Conservation (phyloP, 352 stramenopile species). For the Phytophthora fragariaefolia region DNA sequence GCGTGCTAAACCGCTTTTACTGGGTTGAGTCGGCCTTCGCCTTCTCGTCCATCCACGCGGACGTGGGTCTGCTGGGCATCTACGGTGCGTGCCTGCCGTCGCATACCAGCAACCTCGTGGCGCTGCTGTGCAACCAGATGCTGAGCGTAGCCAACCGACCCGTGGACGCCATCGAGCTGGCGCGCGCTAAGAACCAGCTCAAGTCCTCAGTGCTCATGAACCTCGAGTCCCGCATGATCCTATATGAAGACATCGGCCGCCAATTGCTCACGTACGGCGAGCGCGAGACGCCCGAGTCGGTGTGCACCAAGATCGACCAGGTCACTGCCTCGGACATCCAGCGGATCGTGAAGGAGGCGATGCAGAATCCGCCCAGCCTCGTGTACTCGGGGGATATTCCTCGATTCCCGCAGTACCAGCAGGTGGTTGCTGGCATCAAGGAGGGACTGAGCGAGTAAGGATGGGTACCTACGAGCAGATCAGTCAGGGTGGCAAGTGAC, state of each 20-base stretch:
- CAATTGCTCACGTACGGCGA: constrained; percentile 98
- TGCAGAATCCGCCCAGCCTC: constrained; percentile 81
- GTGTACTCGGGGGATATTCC: constrained; percentile 86
- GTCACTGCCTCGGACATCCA: constrained; percentile 89
- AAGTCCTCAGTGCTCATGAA: constrained; percentile 99
- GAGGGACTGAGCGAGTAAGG: constrained; percentile 64
- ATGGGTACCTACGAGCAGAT: constrained; percentile 14
- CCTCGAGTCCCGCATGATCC: constrained; percentile 97
- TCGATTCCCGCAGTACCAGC: constrained; percentile 84
- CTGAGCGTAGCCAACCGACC: constrained; percentile 80
- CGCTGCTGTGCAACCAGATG: constrained; percentile 94
- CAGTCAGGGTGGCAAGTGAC: constrained; percentile 6
- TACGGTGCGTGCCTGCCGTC: constrained; percentile 86
- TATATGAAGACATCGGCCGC: constrained; percentile 99
- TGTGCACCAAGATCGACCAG: constrained; percentile 90
- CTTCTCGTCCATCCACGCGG: constrained; percentile 96
- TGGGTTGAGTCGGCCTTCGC: constrained; percentile 98
- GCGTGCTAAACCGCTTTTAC: constrained; percentile 97
- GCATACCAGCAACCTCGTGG: constrained; percentile 92
- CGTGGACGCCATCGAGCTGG: constrained; percentile 90
- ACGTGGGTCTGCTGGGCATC: constrained; percentile 96
- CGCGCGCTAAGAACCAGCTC: constrained; percentile 98
- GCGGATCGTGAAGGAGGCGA: constrained; percentile 75
- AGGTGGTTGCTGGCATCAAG: constrained; percentile 76
- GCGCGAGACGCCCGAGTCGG: constrained; percentile 88